Evolutionary conservation across 805 yeast genomes (phyloP).

Genomic region (Candida broadrunensis): DNA sequence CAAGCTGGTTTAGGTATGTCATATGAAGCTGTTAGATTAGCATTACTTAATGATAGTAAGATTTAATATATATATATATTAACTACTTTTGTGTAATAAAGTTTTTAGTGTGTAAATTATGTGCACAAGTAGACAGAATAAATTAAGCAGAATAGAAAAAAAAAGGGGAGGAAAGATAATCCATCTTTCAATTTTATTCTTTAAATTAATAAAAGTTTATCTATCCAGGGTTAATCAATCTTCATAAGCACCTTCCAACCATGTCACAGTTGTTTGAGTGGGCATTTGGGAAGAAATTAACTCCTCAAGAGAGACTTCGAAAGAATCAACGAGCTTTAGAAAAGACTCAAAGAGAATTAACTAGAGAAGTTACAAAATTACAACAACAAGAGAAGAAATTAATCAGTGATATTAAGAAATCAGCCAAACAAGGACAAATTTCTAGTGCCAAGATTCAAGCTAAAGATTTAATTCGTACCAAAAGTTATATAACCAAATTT

Average conservation of each 20-base stretch:
- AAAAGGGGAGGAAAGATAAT: too few species aligned
- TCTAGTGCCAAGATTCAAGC: conserved; percentile 94
- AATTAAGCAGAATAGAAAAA: too few species aligned
- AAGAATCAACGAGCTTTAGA: conserved; percentile 95
- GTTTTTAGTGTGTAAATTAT: too few species aligned
- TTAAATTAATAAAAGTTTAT: too few species aligned
- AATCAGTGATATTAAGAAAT: conserved; percentile 79
- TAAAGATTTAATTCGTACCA: conserved; percentile 87
- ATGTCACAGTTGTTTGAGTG: conserved; percentile 63
- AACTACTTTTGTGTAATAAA: too few species aligned
- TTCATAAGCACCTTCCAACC: too few species aligned
- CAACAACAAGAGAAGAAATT: conserved; percentile 92
- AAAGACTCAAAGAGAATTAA: conserved; percentile 89
- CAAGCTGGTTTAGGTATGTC: conserved; percentile 68
- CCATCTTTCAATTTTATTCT: too few species aligned
- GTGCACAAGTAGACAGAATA: too few species aligned
- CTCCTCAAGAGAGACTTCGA: conserved; percentile 93
- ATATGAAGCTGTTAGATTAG: conserved; percentile 40
- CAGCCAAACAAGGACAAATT: conserved; percentile 87
- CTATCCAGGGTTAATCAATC: too few species aligned
- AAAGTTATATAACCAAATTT: conserved; percentile 80
- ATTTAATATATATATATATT: not conserved
- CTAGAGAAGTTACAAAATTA: conserved; percentile 79
- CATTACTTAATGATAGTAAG: conserved; percentile 1
- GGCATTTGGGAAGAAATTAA: conserved; percentile 90